Base-by-base conservation (phyloP, 768 basidiomycete genomes). In the Calvatia gigantea region DNA sequence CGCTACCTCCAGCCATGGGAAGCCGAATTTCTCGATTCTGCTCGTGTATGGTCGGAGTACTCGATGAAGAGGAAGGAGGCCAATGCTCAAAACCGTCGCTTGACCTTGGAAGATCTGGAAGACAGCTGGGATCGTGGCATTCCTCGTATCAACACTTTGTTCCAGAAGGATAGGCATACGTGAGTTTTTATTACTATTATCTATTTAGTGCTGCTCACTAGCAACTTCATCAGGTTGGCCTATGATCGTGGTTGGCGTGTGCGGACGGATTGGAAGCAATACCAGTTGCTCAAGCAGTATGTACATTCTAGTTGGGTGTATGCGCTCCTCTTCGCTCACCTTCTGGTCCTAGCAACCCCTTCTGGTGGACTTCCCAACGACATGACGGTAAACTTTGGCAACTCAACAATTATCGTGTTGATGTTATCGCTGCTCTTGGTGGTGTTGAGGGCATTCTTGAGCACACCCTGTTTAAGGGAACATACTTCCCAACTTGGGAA, bases 201-300 rank as follows among this genome's bases (percentile, higher is more conserved):
- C 7, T 14, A 12, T 15, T 14, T 46, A 43, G 9, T 33, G 25
- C 17, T 6, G 46, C 51, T 15, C 11, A 49, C 37, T 58, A 60
- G 56, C 32, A 59, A 28, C 45, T 51, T 54, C 21, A 55, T 54
- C 63, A 90, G 87, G 25, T 72, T 99, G 65, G 97, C 97, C 0
- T 99, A 98, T 69, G 97, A 98, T 71, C 96, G 96, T 70, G 96
- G 97, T 63, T 98, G 95, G 96, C 90, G 96, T 77, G 92, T 95
- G 35, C 85, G 96, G 43, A 95, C 92, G 15, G 92, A 97, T 71
- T 99, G 93, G 91, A 97, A 98, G 71, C 94, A 96, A 68, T 98
- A 97, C 69, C 94, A 97, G 64, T 71, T 95, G 7, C 75, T 94
- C 55, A 94, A 94, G 69, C 89, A 94, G 91, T 91, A 60, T 63